Evolutionary conservation across 2,329 filamentous ascomycete genomes (phyloP).

Genomic region (Aspergillus floridensis): DNA sequence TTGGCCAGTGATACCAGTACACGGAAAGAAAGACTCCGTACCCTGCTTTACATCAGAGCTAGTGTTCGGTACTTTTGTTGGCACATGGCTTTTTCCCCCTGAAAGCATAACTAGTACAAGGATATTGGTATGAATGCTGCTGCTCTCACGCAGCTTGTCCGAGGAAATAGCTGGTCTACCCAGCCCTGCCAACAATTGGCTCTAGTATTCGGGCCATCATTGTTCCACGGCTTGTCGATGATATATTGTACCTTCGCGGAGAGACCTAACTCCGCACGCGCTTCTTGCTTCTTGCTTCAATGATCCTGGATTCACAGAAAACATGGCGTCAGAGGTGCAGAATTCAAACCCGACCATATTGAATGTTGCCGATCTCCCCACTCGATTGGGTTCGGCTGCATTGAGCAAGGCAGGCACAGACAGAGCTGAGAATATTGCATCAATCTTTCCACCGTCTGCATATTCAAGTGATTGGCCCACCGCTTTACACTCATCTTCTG

Average conservation of each 20-base stretch:
- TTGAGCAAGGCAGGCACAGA: slow-evolving; percentile 43
- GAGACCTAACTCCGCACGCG: background rate
- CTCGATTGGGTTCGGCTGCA: slow-evolving; percentile 55
- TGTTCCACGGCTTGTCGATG: background rate
- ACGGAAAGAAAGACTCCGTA: background rate
- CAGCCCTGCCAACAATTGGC: background rate
- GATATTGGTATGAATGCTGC: too few species aligned
- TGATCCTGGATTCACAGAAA: background rate
- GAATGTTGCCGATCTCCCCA: slow-evolving; percentile 82
- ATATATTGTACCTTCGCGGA: background rate
- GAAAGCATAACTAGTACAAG: too few species aligned
- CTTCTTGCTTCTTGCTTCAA: background rate
- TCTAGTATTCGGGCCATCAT: background rate
- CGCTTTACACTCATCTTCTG: slow-evolving; percentile 33
- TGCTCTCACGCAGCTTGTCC: background rate
- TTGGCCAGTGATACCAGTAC: background rate
- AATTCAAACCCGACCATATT: slow-evolving; percentile 87
- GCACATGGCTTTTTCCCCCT: background rate
- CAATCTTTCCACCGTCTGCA: slow-evolving; percentile 50
- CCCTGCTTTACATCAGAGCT: background rate
- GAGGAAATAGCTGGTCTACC: background rate
- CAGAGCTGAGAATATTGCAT: slow-evolving; percentile 50
- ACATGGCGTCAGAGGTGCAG: slow-evolving; percentile 36
- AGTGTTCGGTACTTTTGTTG: background rate
- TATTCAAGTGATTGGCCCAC: slow-evolving; percentile 50